Percentiles rank a stretch among this genome's conserved stretches.
Conservation (phyloP, 495 filamentous ascomycete species). For the Melanomma pulvis-pyrius region DNA sequence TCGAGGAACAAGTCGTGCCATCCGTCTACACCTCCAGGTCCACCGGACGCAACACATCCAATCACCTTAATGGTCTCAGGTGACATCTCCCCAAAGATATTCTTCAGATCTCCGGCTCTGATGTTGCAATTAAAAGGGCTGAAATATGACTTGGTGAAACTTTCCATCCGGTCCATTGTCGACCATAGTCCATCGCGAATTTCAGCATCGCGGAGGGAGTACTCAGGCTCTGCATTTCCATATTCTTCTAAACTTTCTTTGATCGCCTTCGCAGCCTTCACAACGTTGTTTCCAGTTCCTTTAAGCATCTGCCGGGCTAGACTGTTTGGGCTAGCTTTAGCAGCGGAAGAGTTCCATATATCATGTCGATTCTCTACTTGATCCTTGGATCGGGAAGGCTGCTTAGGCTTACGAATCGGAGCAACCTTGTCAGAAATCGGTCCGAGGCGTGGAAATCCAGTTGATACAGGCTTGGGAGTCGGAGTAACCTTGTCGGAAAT, state of each 20-base stretch:
- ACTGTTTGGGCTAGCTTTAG: not conserved
- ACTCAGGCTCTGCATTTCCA: slow-evolving; percentile 17
- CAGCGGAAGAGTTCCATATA: not conserved
- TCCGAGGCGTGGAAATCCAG: too few relatives aligned
- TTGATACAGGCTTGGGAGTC: too few relatives aligned
- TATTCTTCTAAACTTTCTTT: not conserved
- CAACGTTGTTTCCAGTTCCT: not conserved
- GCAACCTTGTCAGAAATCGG: too few relatives aligned
- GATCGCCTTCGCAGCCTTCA: not conserved
- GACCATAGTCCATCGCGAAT: slow-evolving; percentile 28
- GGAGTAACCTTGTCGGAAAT: too few relatives aligned
- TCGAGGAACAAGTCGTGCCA: slow-evolving; percentile 28
- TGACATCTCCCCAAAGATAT: slow-evolving; percentile 1
- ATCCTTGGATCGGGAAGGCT: not conserved
- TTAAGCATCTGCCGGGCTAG: not conserved
- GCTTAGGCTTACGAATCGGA: not conserved
- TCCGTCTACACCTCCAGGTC: slow-evolving; percentile 21
- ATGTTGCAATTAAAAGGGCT: too few relatives aligned
- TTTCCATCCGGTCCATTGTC: slow-evolving; percentile 23
- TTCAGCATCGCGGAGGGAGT: slow-evolving; percentile 20
- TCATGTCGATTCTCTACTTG: not conserved
- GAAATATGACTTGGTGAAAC: slow-evolving; percentile 9
- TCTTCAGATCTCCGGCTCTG: not conserved
- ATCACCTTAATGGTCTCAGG: slow-evolving; percentile 21
- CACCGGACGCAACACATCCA: slow-evolving; percentile 26